A percentile compares a stretch with the other conserved stretches of the same genome.
Conservation (phyloP, 495 filamentous ascomycete species). For the Penicillium ucsense region DNA sequence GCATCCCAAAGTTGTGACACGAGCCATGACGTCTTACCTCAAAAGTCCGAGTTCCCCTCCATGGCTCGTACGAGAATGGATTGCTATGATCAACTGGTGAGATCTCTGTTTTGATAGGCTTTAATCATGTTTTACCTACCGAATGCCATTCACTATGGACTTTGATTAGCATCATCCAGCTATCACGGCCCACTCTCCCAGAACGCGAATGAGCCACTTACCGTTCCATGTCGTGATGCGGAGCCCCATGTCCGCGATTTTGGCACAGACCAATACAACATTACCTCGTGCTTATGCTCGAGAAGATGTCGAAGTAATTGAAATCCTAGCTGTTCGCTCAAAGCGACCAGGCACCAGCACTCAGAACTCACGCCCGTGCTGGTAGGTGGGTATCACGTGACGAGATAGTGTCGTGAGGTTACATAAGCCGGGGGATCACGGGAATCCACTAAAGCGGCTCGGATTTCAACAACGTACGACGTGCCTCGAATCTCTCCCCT, state of each 20-base stretch:
- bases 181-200: not conserved
- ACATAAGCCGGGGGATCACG: conserved; percentile 37
- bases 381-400: conserved; percentile 19
- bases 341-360: not conserved
- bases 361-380: not conserved
- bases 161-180: conserved; percentile 2
- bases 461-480: conserved; percentile 23
- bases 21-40: conserved; percentile 35
- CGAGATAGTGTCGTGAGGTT: conserved; percentile 29
- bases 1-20: not conserved
- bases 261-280: conserved; percentile 4
- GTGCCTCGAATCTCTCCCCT: conserved; percentile 8
- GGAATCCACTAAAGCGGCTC: conserved; percentile 32
- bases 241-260: conserved; percentile 49
- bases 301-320: not conserved
- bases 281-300: conserved; percentile 2
- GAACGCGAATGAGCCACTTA: conserved; percentile 23
- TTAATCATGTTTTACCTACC: conserved; percentile 36
- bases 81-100: conserved; percentile 46
- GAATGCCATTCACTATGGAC: conserved; percentile 81
- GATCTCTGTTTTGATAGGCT: not conserved
- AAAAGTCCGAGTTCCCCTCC: conserved; percentile 79
- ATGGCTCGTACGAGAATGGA: conserved; percentile 92
- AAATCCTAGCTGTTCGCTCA: not conserved
- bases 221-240: conserved; percentile 90